Conservation (phyloP, 73 alveolate genomes). For the Uronychia binucleata region DNA sequence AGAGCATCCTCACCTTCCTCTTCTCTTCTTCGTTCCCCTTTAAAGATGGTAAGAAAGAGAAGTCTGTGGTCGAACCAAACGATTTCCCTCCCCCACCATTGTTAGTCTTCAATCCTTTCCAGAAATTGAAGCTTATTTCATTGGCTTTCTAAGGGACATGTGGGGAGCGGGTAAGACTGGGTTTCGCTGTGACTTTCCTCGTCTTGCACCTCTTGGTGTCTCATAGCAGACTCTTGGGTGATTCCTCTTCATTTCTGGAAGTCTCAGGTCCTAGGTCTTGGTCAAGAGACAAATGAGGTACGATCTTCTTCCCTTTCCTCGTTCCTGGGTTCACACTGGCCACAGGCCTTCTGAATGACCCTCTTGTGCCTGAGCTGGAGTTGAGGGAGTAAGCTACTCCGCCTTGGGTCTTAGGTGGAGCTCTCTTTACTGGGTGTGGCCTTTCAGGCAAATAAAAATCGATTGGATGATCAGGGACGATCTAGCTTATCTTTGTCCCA, state of each 20-base stretch:
- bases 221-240: not conserved
- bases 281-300: not conserved
- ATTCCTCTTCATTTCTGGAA: not conserved
- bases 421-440: not conserved
- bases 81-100: not conserved
- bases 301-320: too few relatives aligned
- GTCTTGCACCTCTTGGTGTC: not conserved
- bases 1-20: slow-evolving; percentile 9
- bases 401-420: not conserved
- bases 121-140: not conserved
- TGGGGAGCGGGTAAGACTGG: not conserved
- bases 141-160: not conserved
- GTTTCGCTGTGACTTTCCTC: not conserved
- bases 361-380: not conserved
- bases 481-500: slow-evolving; percentile 42
- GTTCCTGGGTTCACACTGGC: not conserved
- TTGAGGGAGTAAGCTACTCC: not conserved
- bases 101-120: not conserved
- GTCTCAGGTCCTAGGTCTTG: not conserved
- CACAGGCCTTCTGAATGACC: not conserved
- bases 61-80: not conserved
- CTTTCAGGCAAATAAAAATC: slow-evolving; percentile 52
- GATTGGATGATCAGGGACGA: slow-evolving; percentile 45
- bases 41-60: not conserved
- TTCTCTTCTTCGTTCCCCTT: not conserved